Evolutionary conservation across 2,329 filamentous ascomycete species (phyloP).

Genomic region (Coleophoma eucalyptorum): DNA sequence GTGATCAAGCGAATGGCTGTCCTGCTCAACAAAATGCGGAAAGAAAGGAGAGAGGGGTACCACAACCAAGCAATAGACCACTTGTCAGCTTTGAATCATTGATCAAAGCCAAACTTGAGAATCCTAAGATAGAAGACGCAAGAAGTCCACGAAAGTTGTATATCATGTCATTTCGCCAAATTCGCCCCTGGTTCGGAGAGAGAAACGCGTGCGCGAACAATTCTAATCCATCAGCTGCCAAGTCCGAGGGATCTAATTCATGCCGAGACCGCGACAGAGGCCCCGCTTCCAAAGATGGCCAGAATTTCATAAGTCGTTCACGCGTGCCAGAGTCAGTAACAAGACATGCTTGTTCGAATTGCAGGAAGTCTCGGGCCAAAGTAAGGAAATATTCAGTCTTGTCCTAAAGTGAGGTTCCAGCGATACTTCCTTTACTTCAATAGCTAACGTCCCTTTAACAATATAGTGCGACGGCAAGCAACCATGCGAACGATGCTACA

Average conservation of each 20-base stretch:
- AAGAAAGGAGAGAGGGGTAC: no score
- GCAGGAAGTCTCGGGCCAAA: slow-evolving; percentile 31
- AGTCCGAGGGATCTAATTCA: slow-evolving; percentile 19
- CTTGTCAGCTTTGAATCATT: no score
- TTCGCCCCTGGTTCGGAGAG: slow-evolving; percentile 23
- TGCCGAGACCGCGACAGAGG: slow-evolving; percentile 14
- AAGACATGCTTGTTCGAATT: slow-evolving; percentile 29
- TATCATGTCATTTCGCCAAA: slow-evolving; percentile 17
- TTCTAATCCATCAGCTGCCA: slow-evolving; percentile 19
- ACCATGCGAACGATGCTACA: slow-evolving; percentile 26
- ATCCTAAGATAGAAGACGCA: no score
- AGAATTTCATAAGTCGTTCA: slow-evolving; percentile 21
- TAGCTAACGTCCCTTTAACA: no score
- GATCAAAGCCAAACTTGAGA: no score
- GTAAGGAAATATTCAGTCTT: slow-evolving; percentile 14
- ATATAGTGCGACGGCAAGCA: slow-evolving; percentile 29
- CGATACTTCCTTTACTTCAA: no score
- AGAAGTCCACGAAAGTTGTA: no score
- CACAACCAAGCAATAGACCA: no score
- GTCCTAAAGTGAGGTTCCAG: not conserved
- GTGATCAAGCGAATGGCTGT: no score
- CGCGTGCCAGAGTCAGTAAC: slow-evolving; percentile 28
- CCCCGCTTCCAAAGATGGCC: slow-evolving; percentile 7
- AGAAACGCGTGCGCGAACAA: slow-evolving; percentile 19
- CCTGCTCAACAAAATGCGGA: no score